Conservation (phyloP, 345 rosid genomes). For the Hypericum perforatum region DNA sequence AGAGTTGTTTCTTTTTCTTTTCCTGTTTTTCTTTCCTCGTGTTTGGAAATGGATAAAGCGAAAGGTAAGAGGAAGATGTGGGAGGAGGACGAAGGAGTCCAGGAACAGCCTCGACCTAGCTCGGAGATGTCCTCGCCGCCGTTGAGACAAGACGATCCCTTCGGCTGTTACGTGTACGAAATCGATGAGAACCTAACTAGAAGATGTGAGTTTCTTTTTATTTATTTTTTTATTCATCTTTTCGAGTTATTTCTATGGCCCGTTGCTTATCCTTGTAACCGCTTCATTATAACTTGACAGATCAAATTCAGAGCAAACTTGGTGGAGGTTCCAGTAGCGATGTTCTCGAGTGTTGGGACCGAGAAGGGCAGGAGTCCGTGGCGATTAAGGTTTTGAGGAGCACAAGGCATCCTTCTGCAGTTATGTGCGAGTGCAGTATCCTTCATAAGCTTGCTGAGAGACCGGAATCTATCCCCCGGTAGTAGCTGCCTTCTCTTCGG, state of each 20-base stretch:
- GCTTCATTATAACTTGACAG: constrained; percentile 30
- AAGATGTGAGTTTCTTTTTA: constrained; percentile 38
- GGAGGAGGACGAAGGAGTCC: constrained; percentile 35
- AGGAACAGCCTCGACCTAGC: constrained; percentile 56
- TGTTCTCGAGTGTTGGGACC: constrained; percentile 85
- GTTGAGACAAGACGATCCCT: constrained; percentile 50
- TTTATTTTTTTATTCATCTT: neutral
- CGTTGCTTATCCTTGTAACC: no score
- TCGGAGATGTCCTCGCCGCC: constrained; percentile 60
- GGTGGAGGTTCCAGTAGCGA: constrained; percentile 90
- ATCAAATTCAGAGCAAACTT: constrained; percentile 68
- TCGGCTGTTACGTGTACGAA: constrained; percentile 58
- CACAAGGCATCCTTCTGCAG: constrained; percentile 57
- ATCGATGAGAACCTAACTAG: constrained; percentile 68
- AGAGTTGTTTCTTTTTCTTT: no score
- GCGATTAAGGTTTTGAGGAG: constrained; percentile 59
- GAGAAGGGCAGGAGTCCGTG: constrained; percentile 48
- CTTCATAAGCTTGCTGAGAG: constrained; percentile 48
- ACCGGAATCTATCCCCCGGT: constrained; percentile 48
- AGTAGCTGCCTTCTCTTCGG: constrained; percentile 12
- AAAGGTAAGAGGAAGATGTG: constrained; percentile 18
- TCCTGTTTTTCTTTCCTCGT: no score
- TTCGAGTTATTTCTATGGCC: neutral
- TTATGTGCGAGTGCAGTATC: constrained; percentile 59
- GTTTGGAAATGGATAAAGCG: constrained; percentile 7